Percentiles rank a stretch among this genome's conserved stretches.
Conservation (phyloP, 805 yeast genomes). For the Cyberlindnera maclurae region DNA sequence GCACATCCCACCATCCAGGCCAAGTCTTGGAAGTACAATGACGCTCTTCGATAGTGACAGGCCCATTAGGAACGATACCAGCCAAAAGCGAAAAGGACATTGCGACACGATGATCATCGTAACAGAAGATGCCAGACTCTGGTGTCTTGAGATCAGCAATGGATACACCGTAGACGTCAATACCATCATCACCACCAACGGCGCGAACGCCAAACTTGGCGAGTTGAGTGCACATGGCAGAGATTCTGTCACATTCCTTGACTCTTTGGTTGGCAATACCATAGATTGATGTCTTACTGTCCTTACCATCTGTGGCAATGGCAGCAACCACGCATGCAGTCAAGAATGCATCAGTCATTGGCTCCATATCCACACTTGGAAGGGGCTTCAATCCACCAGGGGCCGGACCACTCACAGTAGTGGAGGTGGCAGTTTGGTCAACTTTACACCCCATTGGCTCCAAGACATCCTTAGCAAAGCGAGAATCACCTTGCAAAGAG, state of each 20-base stretch:
- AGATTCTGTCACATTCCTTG: conserved; percentile 93
- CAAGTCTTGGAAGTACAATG: conserved; percentile 95
- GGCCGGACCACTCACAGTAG: conserved; percentile 89
- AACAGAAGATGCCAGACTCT: conserved; percentile 57
- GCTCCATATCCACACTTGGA: conserved; percentile 89
- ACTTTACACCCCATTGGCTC: conserved; percentile 94
- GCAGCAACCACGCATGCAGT: conserved; percentile 98
- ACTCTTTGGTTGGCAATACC: conserved; percentile 99
- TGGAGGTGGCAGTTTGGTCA: conserved; percentile 71
- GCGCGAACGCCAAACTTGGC: conserved; percentile 87
- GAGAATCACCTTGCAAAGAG: conserved; percentile 95
- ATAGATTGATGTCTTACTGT: conserved; percentile 62
- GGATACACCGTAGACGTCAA: conserved; percentile 70
- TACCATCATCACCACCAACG: conserved; percentile 86
- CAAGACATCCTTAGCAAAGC: conserved; percentile 89
- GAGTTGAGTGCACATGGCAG: conserved; percentile 86
- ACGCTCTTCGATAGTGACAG: conserved; percentile 76
- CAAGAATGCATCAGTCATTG: conserved; percentile 97
- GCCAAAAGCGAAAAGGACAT: conserved; percentile 92
- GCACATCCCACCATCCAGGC: conserved; percentile 99
- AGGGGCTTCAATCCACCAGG: conserved; percentile 63
- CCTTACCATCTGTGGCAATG: conserved; percentile 49
- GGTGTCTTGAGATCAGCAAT: conserved; percentile 50
- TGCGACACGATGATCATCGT: conserved; percentile 97
- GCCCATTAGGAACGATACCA: conserved; percentile 45